Evolutionary conservation across 345 rosid genomes (phyloP), one percentile per base, ranked within the genome.

Genomic region (Corymbia maculata): DNA sequence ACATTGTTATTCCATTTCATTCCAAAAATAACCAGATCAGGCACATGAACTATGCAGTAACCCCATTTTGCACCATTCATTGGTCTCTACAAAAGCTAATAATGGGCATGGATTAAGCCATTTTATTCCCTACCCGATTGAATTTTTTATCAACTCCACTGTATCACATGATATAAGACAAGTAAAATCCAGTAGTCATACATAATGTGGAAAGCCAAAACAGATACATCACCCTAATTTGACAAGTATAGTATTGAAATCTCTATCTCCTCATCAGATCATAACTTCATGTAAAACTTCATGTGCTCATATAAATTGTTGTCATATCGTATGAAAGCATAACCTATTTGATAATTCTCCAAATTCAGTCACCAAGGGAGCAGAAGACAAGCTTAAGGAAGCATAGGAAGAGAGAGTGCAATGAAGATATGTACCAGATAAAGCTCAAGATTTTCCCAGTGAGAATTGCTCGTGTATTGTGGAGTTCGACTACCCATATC

Each of bases 391-490:
- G 59, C 36, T 42, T 61, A 50, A 57, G 47, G 79, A 87, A 85
- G 59, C 50, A 28, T 30, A 79, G 51, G n/a, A 79, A 68, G 53
- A 85, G 52, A 79, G n/a, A 64, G 42, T 24, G 36, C 85, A 51
- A n/a, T 70, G 82, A 93, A 91, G 90, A 88, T 91, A 96, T 95
- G 68, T 59, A 98, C 99, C 92, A 98, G 94, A 94, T 97, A 98
- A 90, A 90, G 93, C 91, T 97, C 99, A 57, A 98, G 98, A 90
- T 92, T 94, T 91, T 95, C 99, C 99, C 99, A 97, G 68, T 92
- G 95, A 93, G 90, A 90, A 89, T 91, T 93, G 87, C 93, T 92
- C 89, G 88, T 93, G 84, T 92, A 79, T 86, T 94, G 92, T 28
- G 91, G 94, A 93, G 85, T 79, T 52, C 90, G 75, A 88, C 85